A percentile compares a stretch with the other conserved stretches of the same genome.
Conservation (phyloP, 108 stramenopile genomes). For the Nitzschia palea region DNA sequence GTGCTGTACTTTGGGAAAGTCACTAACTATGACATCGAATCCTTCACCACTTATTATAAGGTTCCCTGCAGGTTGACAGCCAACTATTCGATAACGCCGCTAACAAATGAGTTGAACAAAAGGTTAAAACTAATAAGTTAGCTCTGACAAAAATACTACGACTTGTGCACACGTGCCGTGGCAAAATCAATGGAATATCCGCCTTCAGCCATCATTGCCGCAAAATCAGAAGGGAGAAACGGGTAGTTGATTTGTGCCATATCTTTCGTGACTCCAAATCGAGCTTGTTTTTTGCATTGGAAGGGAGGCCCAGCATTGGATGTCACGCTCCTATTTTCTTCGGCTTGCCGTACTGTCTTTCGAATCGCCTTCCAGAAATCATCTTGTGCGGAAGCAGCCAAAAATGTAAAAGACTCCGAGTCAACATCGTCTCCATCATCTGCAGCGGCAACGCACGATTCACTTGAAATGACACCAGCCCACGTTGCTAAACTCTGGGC, state of each 20-base stretch:
- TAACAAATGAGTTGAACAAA: too few species aligned
- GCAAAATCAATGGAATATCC: neutral
- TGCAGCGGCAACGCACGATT: neutral
- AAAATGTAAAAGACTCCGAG: neutral
- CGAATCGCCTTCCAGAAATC: conserved; percentile 29
- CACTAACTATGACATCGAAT: too few species aligned
- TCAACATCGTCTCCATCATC: neutral
- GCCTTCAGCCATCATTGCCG: conserved; percentile 1
- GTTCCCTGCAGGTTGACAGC: too few species aligned
- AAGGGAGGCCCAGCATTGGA: conserved; percentile 16
- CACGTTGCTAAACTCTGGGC: conserved; percentile 37
- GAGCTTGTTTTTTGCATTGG: conserved; percentile 31
- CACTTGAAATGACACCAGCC: conserved; percentile 26
- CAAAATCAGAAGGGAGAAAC: neutral
- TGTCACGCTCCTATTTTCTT: conserved; percentile 10
- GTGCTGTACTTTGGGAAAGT: too few species aligned
- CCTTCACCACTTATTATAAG: too few species aligned
- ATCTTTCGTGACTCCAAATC: conserved; percentile 37
- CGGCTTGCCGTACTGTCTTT: conserved; percentile 24
- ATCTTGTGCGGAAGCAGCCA: conserved; percentile 6
- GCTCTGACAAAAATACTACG: neutral
- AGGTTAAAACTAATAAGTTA: too few species aligned
- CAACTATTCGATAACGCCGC: too few species aligned
- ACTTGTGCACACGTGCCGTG: neutral
- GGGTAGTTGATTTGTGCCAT: conserved; percentile 37